A percentile compares a stretch with the other conserved stretches of the same genome.
Conservation (phyloP, 2,329 filamentous ascomycete genomes). For the Onygenales sp. region DNA sequence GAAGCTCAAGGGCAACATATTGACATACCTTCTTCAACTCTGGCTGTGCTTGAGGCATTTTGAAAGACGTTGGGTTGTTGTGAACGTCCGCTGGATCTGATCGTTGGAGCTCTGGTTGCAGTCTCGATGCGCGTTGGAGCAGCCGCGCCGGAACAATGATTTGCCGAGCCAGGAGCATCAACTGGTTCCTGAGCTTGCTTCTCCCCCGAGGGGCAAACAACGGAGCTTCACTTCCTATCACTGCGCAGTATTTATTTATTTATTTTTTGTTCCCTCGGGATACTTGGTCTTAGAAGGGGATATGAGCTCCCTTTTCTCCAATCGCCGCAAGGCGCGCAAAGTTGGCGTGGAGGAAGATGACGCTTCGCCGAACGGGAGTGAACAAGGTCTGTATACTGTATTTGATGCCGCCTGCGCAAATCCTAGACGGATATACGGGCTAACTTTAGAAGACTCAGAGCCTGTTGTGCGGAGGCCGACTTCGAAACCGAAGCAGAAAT, state of each 20-base stretch:
- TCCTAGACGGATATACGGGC: slow-evolving; percentile 20
- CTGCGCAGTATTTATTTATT: neutral
- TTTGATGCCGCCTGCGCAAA: slow-evolving; percentile 9
- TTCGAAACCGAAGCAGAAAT: slow-evolving; percentile 56
- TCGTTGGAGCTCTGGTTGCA: neutral
- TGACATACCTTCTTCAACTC: slow-evolving; percentile 87
- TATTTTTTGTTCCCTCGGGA: neutral
- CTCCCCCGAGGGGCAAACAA: neutral
- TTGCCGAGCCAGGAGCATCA: slow-evolving; percentile 14
- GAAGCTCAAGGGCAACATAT: slow-evolving; percentile 1
- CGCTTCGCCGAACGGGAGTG: slow-evolving; percentile 23
- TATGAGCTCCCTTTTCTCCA: slow-evolving; percentile 51
- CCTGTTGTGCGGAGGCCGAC: slow-evolving; percentile 46
- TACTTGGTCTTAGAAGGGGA: slow-evolving; percentile 4
- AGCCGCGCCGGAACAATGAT: slow-evolving; percentile 24
- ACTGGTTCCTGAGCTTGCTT: too few species aligned
- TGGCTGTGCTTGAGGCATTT: slow-evolving; percentile 96
- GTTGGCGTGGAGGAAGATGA: slow-evolving; percentile 65
- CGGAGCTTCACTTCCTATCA: neutral
- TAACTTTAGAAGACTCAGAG: slow-evolving; percentile 32
- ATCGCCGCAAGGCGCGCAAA: slow-evolving; percentile 61
- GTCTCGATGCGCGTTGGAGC: neutral
- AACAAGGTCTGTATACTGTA: slow-evolving; percentile 32
- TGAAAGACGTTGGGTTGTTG: slow-evolving; percentile 25
- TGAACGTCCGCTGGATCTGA: neutral